Percentiles rank a stretch among this genome's conserved stretches.
phyloP scores from a whole-genome alignment of 1,284 basidiomycete species.

The Melampsora abietis-canadensis region DNA sequence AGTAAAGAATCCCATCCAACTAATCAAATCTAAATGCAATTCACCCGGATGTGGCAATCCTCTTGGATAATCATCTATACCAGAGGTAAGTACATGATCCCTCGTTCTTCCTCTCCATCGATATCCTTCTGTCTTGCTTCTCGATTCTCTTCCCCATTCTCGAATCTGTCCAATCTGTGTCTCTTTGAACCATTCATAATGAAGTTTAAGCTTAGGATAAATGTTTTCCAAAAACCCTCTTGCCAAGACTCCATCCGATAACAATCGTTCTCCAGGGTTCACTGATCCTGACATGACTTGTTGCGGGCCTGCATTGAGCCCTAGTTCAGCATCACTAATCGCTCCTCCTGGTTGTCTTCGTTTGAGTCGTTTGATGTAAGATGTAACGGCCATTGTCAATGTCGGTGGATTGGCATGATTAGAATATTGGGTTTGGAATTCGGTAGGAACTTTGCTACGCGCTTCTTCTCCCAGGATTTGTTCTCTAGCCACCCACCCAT shows the following conservation, averaged over 20 bases:
- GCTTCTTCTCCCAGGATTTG: constrained; percentile 94
- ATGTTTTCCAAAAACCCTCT: constrained; percentile 70
- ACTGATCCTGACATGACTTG: constrained; percentile 54
- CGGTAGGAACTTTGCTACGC: constrained; percentile 76
- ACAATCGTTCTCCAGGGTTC: constrained; percentile 55
- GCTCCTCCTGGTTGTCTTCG: constrained; percentile 51
- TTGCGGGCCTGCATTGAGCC: constrained; percentile 51
- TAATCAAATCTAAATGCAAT: constrained; percentile 83
- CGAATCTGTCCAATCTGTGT: constrained; percentile 90
- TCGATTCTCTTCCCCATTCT: constrained; percentile 75
- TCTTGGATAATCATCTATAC: constrained; percentile 91
- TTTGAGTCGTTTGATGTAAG: constrained; percentile 71
- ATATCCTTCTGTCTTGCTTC: constrained; percentile 82
- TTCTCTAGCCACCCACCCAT: constrained; percentile 92
- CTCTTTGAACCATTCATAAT: constrained; percentile 91
- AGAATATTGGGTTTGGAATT: constrained; percentile 89
- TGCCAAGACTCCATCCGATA: constrained; percentile 64
- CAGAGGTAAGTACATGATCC: constrained; percentile 82
- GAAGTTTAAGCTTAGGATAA: constrained; percentile 76
- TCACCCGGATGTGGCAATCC: constrained; percentile 82
- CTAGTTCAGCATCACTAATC: constrained; percentile 43
- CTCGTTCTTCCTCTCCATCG: constrained; percentile 88
- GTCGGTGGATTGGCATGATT: constrained; percentile 91
- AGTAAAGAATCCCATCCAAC: constrained; percentile 92
- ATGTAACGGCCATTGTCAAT: constrained; percentile 80